Evolutionary conservation across 2,329 filamentous ascomycete species (phyloP).

Genomic region (Macroventuria anomochaeta): DNA sequence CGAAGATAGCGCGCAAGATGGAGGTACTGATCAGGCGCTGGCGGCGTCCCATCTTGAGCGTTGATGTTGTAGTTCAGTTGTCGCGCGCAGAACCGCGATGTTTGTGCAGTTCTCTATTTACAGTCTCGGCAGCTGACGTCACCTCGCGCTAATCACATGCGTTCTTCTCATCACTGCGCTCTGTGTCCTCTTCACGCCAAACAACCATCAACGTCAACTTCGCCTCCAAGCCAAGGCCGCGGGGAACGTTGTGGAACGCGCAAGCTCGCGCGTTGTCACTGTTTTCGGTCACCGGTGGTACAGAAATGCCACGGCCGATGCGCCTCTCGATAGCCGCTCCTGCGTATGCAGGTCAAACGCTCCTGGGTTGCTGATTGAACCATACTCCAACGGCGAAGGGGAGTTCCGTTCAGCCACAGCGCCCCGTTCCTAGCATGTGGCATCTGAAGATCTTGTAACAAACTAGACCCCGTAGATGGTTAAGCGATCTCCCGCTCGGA

Average conservation of each 20-base stretch:
- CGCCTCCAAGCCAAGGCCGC: slow-evolving; percentile 5
- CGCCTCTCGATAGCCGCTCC: neutral
- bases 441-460: slow-evolving; percentile 6
- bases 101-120: slow-evolving; percentile 1
- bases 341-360: neutral
- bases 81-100: neutral
- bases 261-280: neutral
- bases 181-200: slow-evolving; percentile 3
- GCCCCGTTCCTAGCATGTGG: slow-evolving; percentile 4
- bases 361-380: neutral
- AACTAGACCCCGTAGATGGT: slow-evolving; percentile 5
- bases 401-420: slow-evolving; percentile 4
- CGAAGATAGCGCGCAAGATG: slow-evolving; percentile 48
- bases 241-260: neutral
- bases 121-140: slow-evolving; percentile 8
- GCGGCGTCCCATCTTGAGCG: slow-evolving; percentile 44
- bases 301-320: neutral
- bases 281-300: neutral
- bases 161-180: slow-evolving; percentile 1
- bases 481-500: slow-evolving; percentile 24
- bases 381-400: neutral
- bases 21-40: slow-evolving; percentile 47
- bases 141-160: slow-evolving; percentile 7
- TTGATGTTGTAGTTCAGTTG: neutral
- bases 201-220: neutral